These are phyloP conservation scores for Aureobasidium sp. DNA, from an alignment of 2,329 filamentous ascomycete species.

Conservation along the genomic window DNA sequence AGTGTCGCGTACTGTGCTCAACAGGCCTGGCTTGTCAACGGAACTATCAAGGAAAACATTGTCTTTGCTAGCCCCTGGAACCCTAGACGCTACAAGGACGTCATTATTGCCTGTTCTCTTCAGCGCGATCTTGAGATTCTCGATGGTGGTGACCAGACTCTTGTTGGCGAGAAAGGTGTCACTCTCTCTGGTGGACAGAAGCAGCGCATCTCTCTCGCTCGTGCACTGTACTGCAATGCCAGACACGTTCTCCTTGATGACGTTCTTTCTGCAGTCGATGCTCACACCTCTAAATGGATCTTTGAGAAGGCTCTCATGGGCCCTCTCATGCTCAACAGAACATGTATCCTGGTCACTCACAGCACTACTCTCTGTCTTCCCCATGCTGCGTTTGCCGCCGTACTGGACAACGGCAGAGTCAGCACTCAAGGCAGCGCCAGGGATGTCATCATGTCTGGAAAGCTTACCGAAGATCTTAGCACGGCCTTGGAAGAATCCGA, in stretches of 20 bases:
- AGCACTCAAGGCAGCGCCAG: constrained; percentile 66
- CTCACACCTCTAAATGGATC: constrained; percentile 96
- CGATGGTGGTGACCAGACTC: constrained; percentile 82
- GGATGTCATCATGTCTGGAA: constrained; percentile 78
- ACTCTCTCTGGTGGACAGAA: constrained; percentile 95
- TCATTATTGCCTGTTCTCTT: constrained; percentile 84
- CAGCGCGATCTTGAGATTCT: constrained; percentile 89
- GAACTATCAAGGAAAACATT: constrained; percentile 92
- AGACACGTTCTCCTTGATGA: constrained; percentile 88
- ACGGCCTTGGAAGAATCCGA: constrained; percentile 59
- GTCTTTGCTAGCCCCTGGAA: constrained; percentile 78
- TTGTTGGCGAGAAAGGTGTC: constrained; percentile 96
- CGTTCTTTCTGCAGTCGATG: constrained; percentile 92
- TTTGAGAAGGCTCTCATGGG: constrained; percentile 89
- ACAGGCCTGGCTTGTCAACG: constrained; percentile 94
- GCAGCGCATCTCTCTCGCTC: constrained; percentile 92
- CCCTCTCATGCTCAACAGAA: constrained; percentile 78
- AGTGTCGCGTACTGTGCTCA: constrained; percentile 95
- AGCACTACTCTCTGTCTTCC: constrained; percentile 86
- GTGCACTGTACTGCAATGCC: constrained; percentile 92
- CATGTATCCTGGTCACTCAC: constrained; percentile 92
- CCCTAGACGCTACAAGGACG: constrained; percentile 71
- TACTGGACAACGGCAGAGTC: constrained; percentile 81
- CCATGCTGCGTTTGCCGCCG: constrained; percentile 69
- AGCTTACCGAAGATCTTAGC: constrained; percentile 73